Evolutionary conservation across 352 stramenopile species (phyloP).

Genomic region (Pythium pyrilobum): DNA sequence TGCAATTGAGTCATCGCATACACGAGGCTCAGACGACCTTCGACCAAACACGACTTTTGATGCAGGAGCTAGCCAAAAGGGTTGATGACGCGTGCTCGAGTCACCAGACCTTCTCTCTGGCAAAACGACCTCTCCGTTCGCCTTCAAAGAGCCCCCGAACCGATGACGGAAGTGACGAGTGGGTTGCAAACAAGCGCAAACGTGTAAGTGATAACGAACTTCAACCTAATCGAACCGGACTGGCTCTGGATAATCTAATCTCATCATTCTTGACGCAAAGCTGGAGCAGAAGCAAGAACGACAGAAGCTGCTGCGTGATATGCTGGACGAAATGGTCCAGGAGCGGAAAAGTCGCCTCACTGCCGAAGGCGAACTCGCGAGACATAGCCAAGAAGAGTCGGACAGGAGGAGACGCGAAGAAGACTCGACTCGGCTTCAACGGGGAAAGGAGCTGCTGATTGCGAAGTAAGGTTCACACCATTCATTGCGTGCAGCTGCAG

Average conservation of each 20-base stretch:
- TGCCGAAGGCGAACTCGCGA: too few relatives aligned
- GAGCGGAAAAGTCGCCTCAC: not conserved
- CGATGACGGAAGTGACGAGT: not conserved
- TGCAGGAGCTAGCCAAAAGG: slow-evolving; percentile 2
- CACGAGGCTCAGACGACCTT: slow-evolving; percentile 1
- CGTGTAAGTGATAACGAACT: slow-evolving; percentile 19
- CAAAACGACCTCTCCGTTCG: not conserved
- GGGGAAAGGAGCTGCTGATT: slow-evolving; percentile 8
- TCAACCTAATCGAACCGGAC: too few relatives aligned
- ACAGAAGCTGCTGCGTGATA: not conserved
- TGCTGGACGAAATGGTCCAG: not conserved
- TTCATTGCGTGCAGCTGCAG: too few relatives aligned
- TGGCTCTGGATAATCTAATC: too few relatives aligned
- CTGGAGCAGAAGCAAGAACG: not conserved
- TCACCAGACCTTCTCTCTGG: not conserved
- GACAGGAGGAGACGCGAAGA: not conserved
- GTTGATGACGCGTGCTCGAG: not conserved
- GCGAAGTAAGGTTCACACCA: slow-evolving; percentile 4
- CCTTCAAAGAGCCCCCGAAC: slow-evolving; percentile 13
- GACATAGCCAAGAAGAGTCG: not conserved
- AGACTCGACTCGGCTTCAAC: not conserved
- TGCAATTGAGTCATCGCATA: slow-evolving; percentile 1
- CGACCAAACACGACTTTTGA: not conserved
- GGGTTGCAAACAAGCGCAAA: slow-evolving; percentile 19
- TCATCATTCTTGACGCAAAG: too few relatives aligned